A percentile compares a stretch with the other conserved stretches of the same genome.
Conservation (phyloP, 2,329 filamentous ascomycete genomes). For the Trichoderma endophyticum region DNA sequence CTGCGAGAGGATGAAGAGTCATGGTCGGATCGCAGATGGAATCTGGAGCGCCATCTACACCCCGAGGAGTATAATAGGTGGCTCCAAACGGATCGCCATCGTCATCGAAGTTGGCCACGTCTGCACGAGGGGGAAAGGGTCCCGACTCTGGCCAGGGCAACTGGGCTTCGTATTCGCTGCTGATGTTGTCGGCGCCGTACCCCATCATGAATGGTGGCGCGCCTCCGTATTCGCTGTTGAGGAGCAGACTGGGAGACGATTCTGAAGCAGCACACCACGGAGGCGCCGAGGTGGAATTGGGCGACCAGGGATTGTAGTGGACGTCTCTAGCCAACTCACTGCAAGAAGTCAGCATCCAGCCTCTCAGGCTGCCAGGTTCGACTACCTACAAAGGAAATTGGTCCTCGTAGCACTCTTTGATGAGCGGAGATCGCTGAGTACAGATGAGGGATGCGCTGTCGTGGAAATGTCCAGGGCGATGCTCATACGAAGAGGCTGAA, state of each 20-base stretch:
- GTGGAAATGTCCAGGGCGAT: background rate
- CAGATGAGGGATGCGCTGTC: background rate
- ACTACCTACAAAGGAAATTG: background rate
- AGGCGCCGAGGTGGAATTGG: background rate
- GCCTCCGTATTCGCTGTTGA: background rate
- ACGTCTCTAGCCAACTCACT: background rate
- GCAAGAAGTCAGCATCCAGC: background rate
- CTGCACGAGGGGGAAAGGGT: background rate
- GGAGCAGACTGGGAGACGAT: background rate
- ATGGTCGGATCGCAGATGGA: background rate
- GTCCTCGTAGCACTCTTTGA: background rate
- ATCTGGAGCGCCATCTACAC: background rate
- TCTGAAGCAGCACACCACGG: background rate
- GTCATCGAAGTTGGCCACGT: background rate
- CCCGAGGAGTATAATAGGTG: background rate
- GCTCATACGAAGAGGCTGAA: background rate
- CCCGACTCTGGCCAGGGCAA: background rate
- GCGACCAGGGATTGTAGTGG: background rate
- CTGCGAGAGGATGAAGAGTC: background rate
- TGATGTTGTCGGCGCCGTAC: background rate
- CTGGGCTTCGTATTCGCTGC: conserved; percentile 4
- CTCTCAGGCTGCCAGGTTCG: background rate
- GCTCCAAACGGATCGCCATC: background rate
- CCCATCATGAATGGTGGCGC: background rate
- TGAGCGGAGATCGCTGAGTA: background rate